Percentiles rank a stretch among this genome's conserved stretches.
These are phyloP conservation scores for Boletus reticulatus DNA, from an alignment of 768 basidiomycete species.

Conservation along the genomic window DNA sequence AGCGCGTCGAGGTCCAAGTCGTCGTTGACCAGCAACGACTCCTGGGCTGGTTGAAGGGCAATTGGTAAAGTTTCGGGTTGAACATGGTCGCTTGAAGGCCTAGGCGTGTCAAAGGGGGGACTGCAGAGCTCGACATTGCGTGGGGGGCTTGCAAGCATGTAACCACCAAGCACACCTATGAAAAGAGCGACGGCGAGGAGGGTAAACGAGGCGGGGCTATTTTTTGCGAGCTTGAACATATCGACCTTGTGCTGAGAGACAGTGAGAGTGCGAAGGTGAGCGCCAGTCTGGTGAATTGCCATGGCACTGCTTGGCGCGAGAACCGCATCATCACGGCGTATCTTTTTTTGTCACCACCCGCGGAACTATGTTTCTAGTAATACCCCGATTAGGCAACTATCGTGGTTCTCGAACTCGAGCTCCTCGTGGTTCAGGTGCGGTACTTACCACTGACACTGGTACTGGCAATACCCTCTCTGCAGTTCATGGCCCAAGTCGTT, in stretches of 20 bases:
- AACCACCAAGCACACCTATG: conserved; percentile 26
- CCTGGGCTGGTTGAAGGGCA: not conserved
- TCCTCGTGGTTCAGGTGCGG: too few species aligned
- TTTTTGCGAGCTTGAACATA: conserved; percentile 15
- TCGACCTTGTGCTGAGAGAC: conserved; percentile 1
- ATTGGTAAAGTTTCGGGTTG: not conserved
- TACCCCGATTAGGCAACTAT: too few species aligned
- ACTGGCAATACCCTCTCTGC: too few species aligned
- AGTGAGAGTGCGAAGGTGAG: not conserved
- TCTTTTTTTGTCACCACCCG: too few species aligned
- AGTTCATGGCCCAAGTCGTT: not conserved
- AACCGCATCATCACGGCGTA: too few species aligned
- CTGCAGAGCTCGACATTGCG: conserved; percentile 17
- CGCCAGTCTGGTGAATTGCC: conserved; percentile 11
- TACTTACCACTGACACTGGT: too few species aligned
- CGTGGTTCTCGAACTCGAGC: too few species aligned
- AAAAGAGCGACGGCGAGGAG: conserved; percentile 23
- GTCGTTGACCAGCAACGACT: conserved; percentile 15
- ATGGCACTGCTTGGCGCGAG: too few species aligned
- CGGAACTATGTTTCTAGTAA: too few species aligned
- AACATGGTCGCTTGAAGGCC: not conserved
- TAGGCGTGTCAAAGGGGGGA: conserved; percentile 12
- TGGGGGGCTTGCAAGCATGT: conserved; percentile 18
- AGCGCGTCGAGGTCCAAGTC: conserved; percentile 33
- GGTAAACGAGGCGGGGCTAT: conserved; percentile 9